These are phyloP conservation scores for Chrysosporium keratinophilum DNA, from an alignment of 2,329 filamentous ascomycete genomes.

Conservation along the genomic window DNA sequence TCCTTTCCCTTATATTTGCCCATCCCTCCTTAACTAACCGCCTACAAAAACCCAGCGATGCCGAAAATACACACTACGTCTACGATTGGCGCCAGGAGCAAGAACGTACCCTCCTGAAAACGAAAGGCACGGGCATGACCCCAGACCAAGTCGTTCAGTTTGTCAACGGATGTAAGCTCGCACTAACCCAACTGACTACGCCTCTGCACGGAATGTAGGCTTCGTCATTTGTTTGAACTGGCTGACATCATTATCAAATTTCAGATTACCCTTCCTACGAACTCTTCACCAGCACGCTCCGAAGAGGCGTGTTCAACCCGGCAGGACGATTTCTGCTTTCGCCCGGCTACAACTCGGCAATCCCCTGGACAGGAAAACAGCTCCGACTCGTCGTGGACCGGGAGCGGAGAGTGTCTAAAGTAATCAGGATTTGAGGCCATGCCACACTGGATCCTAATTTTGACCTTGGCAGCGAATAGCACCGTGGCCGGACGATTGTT, in stretches of 20 bases:
- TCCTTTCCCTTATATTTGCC: neutral
- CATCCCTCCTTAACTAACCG: neutral
- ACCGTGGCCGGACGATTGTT: neutral
- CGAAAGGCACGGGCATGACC: conserved; percentile 67
- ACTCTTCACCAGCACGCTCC: conserved; percentile 52
- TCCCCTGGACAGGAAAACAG: conserved; percentile 43
- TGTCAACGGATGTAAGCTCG: conserved; percentile 51
- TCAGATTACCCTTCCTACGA: conserved; percentile 61
- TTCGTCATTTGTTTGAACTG: too few relatives aligned
- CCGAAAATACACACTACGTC: conserved; percentile 61
- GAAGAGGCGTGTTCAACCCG: conserved; percentile 46
- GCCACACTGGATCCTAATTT: neutral
- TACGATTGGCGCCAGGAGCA: conserved; percentile 79
- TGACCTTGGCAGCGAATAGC: neutral
- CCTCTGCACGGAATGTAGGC: neutral
- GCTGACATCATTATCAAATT: conserved; percentile 14
- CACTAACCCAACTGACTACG: neutral
- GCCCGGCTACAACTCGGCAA: conserved; percentile 15
- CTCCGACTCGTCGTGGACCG: conserved; percentile 52
- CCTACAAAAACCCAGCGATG: conserved; percentile 41
- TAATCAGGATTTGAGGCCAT: conserved; percentile 39
- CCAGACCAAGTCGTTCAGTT: conserved; percentile 69
- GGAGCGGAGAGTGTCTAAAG: conserved; percentile 50
- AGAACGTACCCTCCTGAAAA: conserved; percentile 57
- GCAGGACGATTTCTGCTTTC: neutral